Base-by-base conservation (phyloP, 768 basidiomycete species). In the Collybiopsis confluens region DNA sequence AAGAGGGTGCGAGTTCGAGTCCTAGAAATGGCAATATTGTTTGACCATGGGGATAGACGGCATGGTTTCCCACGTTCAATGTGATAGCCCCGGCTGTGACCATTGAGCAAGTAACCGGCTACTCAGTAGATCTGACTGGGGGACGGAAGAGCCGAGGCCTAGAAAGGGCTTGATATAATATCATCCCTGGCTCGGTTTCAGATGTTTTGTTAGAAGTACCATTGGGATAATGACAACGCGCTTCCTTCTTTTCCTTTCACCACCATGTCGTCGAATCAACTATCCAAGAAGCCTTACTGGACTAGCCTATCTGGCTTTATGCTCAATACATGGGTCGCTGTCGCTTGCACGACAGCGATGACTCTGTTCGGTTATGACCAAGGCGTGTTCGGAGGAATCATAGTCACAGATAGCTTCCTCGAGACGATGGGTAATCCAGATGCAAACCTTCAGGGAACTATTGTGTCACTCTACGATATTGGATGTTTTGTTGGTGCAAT, bases 301-400 rank as follows among this genome's bases (percentile, higher is more conserved):
- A 33, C 76, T 54, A 76, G 77, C 11, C 59, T 78, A 58, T 78
- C 73, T 6, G 76, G 77, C 7, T 67, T 65, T 15, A 65, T 62
- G 46, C 72, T 79, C 46, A 76, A 76, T 48, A 62, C 69, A 30
- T 78, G 77, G 75, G 68, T 78, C 4, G 26, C 52, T 16, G 73
- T 79, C 16, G 76, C 77, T 13, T 79, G 78, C 56, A 76, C 73
- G 11, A 76, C 77, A 9, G 77, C 76, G 7, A 79, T 79, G 78
- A 73, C 73, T 2, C 66, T 79, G 1, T 79, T 78, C 56, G 75
- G 77, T 21, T 78, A 79, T 61, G 76, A 79, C 60, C 78, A 78
- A 52, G 78, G 76, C n/a, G 76, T 79, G 18, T 79, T 77, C 56
- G 78, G 78, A 21, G 76, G 76, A 0, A 77, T 77, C 52, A 78